Evolutionary conservation across 768 basidiomycete species (phyloP).

Genomic region (Dentipellis fragilis): DNA sequence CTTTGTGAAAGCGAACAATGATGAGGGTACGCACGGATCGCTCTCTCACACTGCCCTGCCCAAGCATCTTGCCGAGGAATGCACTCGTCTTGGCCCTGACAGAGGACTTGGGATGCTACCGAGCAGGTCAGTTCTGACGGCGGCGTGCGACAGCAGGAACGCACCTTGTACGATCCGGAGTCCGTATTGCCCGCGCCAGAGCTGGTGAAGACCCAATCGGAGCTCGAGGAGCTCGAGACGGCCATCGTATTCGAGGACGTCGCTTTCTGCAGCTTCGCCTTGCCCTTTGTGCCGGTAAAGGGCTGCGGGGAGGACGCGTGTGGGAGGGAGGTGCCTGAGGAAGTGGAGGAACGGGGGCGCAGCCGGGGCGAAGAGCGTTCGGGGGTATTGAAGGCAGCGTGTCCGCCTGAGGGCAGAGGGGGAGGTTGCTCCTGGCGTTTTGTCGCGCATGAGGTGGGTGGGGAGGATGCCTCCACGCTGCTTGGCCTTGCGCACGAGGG

Average conservation of each 20-base stretch:
- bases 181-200: constrained; percentile 22
- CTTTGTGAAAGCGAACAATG: constrained; percentile 6
- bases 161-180: constrained; percentile 37
- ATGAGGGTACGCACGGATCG: constrained; percentile 44
- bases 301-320: constrained; percentile 22
- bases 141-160: constrained; percentile 10
- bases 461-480: constrained; percentile 43
- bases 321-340: constrained; percentile 21
- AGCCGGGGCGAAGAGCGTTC: constrained; percentile 12
- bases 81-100: constrained; percentile 74
- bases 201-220: constrained; percentile 41
- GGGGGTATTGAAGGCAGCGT: constrained; percentile 6
- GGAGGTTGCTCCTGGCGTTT: constrained; percentile 30
- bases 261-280: constrained; percentile 13
- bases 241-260: background rate
- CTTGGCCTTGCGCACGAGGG: constrained; percentile 75
- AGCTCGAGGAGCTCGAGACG: constrained; percentile 22
- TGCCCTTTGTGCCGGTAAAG: constrained; percentile 20
- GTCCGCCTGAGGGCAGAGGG: constrained; percentile 26
- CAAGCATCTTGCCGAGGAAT: constrained; percentile 72
- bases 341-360: constrained; percentile 35
- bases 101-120: constrained; percentile 45
- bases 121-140: background rate
- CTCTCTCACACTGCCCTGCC: constrained; percentile 54
- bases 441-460: constrained; percentile 26